Evolutionary conservation across 352 stramenopile genomes (phyloP).

Genomic region (Pythium periplocum): DNA sequence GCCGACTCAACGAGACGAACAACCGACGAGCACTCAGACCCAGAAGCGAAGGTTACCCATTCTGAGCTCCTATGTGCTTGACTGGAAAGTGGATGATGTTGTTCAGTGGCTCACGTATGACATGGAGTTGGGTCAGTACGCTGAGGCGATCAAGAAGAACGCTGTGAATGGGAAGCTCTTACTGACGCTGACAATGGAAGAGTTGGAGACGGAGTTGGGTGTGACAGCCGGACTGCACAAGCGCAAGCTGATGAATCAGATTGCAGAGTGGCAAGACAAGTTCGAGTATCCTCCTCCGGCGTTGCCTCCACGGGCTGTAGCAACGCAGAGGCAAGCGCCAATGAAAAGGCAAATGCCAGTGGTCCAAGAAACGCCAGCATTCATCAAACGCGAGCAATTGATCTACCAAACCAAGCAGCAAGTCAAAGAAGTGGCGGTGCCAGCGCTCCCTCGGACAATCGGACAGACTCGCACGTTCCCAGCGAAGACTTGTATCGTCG

Average conservation of each 20-base stretch:
- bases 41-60: constrained; percentile 10
- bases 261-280: constrained; percentile 31
- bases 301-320: too few relatives aligned
- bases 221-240: constrained; percentile 31
- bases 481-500: constrained; percentile 11
- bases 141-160: constrained; percentile 24
- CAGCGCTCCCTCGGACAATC: constrained; percentile 4
- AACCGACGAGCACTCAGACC: background rate
- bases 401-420: constrained; percentile 28
- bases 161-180: constrained; percentile 40
- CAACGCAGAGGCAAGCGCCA: too few relatives aligned
- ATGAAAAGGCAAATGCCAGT: too few relatives aligned
- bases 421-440: constrained; percentile 7
- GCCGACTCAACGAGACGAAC: too few relatives aligned
- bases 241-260: constrained; percentile 39
- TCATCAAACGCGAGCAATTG: constrained; percentile 35
- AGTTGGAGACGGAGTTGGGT: constrained; percentile 31
- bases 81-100: constrained; percentile 55
- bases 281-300: constrained; percentile 17
- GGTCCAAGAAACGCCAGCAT: constrained; percentile 21
- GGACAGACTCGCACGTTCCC: constrained; percentile 19
- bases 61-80: constrained; percentile 21
- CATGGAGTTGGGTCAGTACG: constrained; percentile 46
- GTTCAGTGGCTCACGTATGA: constrained; percentile 35
- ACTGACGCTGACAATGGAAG: constrained; percentile 30